Percentiles rank a stretch among this genome's conserved stretches.
Conservation (phyloP, 2,329 filamentous ascomycete species). For the Aspergillus hiratsukae region DNA sequence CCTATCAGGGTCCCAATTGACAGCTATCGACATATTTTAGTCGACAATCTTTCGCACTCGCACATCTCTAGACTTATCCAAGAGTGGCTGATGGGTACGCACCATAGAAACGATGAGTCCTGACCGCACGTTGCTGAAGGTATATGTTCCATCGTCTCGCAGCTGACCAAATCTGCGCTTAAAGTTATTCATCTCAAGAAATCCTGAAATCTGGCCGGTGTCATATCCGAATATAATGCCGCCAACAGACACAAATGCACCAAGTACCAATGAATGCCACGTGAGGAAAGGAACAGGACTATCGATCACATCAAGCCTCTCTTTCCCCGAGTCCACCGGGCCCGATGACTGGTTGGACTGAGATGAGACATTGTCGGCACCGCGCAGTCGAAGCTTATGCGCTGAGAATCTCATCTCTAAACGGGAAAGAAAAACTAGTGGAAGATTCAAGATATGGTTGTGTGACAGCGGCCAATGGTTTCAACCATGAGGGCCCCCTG, state of each 20-base stretch:
- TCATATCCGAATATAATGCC: constrained; percentile 42
- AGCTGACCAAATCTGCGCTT: constrained; percentile 34
- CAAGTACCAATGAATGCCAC: constrained; percentile 31
- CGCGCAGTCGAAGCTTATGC: no score
- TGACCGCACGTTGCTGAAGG: constrained; percentile 39
- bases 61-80: background rate
- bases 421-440: no score
- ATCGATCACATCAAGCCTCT: constrained; percentile 7
- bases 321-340: no score
- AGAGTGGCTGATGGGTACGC: constrained; percentile 4
- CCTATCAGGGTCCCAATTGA: constrained; percentile 43
- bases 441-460: no score
- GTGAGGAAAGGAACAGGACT: constrained; percentile 23
- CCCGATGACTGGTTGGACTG: no score
- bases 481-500: no score
- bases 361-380: no score
- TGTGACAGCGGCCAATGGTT: no score
- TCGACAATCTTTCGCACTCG: background rate
- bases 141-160: constrained; percentile 24
- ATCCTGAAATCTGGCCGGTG: constrained; percentile 42
- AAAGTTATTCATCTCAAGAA: constrained; percentile 41
- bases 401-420: no score
- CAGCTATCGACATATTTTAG: constrained; percentile 22
- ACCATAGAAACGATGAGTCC: constrained; percentile 42
- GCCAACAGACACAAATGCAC: constrained; percentile 43